Evolutionary conservation across 129 eudicot species (phyloP).

Genomic region (Ambrosia trifida): DNA sequence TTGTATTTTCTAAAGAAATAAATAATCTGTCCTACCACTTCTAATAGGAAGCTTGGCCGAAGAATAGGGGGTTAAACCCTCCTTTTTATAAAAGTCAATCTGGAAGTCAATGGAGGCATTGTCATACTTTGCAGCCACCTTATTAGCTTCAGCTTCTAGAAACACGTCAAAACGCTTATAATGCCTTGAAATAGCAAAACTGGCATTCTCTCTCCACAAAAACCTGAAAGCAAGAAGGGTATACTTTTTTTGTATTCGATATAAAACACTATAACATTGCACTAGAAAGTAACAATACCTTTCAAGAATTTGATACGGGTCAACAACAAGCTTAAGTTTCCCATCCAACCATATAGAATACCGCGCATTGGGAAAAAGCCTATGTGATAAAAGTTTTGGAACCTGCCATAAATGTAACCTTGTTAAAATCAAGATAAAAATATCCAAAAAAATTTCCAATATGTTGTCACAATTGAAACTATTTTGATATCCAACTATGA

Average conservation of each 20-base stretch:
- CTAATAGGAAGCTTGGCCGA: constrained; percentile 76
- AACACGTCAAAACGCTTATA: constrained; percentile 85
- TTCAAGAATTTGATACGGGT: constrained; percentile 83
- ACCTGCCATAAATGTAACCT: constrained; percentile 39
- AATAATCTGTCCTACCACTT: constrained; percentile 56
- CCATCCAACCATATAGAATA: constrained; percentile 86
- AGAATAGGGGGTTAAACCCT: constrained; percentile 90
- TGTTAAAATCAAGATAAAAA: background rate
- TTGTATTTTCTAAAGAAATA: background rate
- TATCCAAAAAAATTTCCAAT: background rate
- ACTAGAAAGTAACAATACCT: constrained; percentile 39
- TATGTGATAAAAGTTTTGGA: constrained; percentile 73
- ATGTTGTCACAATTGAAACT: constrained; percentile 8
- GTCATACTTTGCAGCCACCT: constrained; percentile 77
- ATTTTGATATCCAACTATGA: background rate
- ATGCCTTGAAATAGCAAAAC: constrained; percentile 89
- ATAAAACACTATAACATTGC: constrained; percentile 9
- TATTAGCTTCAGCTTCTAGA: constrained; percentile 90
- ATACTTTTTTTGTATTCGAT: background rate
- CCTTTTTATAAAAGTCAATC: constrained; percentile 69
- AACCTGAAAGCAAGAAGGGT: constrained; percentile 47
- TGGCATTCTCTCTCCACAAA: constrained; percentile 89
- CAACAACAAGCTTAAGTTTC: constrained; percentile 80
- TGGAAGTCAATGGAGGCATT: constrained; percentile 88
- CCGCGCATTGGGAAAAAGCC: constrained; percentile 78